Conservation (phyloP, 1,284 basidiomycete genomes). For the Sphagnurus paluster region DNA sequence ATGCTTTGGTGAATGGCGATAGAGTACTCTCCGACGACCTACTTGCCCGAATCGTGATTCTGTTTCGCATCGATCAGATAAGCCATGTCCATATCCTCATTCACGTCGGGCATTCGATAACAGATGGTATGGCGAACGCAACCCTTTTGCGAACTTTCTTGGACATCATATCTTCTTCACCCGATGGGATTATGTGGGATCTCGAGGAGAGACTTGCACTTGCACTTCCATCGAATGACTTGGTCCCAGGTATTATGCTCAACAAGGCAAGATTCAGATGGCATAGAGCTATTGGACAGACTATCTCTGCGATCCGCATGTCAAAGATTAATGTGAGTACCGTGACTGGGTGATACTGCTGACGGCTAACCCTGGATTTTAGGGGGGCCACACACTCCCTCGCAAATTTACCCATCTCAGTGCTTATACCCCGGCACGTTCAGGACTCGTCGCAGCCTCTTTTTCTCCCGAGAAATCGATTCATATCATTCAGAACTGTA, state of each 20-base stretch:
- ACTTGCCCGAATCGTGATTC: conserved; percentile 38
- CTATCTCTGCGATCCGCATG: conserved; percentile 35
- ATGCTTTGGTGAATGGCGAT: conserved; percentile 32
- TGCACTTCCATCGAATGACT: conserved; percentile 36
- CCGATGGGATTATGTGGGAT: conserved; percentile 19
- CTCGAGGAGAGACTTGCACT: conserved; percentile 42
- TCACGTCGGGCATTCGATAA: conserved; percentile 45
- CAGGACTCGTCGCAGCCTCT: conserved; percentile 23
- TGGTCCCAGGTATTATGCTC: conserved; percentile 33
- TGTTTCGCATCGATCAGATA: conserved; percentile 31
- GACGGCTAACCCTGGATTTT: not conserved
- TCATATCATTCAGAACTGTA: conserved; percentile 36
- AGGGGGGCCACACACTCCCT: conserved; percentile 63
- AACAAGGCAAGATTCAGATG: conserved; percentile 43
- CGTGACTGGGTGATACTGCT: conserved; percentile 1
- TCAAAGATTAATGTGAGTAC: conserved; percentile 38
- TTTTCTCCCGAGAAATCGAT: conserved; percentile 28
- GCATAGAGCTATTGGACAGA: conserved; percentile 44
- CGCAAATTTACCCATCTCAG: conserved; percentile 37
- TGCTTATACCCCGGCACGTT: conserved; percentile 35
- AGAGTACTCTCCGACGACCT: conserved; percentile 37
- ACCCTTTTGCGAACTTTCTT: conserved; percentile 45
- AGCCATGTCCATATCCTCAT: conserved; percentile 42
- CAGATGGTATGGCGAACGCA: conserved; percentile 47
- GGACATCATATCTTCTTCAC: conserved; percentile 36